Percentiles rank a stretch among this genome's conserved stretches.
phyloP scores from a whole-genome alignment of 2,329 filamentous ascomycete species.

The Diaporthe amygdali region DNA sequence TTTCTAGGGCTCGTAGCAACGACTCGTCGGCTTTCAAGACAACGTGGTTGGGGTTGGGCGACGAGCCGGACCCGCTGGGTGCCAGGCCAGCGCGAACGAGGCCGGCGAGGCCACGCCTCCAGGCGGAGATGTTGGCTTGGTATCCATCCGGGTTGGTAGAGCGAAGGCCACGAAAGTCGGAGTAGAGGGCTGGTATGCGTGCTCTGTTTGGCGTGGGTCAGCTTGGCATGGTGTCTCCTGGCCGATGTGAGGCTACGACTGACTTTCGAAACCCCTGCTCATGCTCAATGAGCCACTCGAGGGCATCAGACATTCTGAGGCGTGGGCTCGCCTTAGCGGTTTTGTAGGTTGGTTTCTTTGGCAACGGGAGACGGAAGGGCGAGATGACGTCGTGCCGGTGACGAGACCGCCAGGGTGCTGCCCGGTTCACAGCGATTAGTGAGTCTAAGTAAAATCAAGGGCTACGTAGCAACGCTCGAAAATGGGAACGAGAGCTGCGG shows the following conservation, averaged over 20 bases:
- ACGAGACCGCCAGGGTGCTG: neutral
- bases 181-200: constrained; percentile 33
- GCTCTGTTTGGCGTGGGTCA: constrained; percentile 29
- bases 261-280: constrained; percentile 37
- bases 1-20: constrained; percentile 74
- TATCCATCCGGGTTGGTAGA: constrained; percentile 32
- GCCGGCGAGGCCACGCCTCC: constrained; percentile 38
- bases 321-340: constrained; percentile 25
- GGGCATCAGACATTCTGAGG: constrained; percentile 23
- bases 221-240: neutral
- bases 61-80: constrained; percentile 29
- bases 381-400: constrained; percentile 22
- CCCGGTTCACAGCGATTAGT: neutral
- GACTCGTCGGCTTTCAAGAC: constrained; percentile 63
- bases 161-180: constrained; percentile 33
- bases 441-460: neutral
- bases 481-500: neutral
- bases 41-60: constrained; percentile 51
- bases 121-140: constrained; percentile 41
- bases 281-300: constrained; percentile 36
- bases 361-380: constrained; percentile 12
- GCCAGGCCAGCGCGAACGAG: constrained; percentile 38
- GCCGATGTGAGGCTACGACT: neutral
- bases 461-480: neutral
- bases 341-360: constrained; percentile 55